phyloP scores from a whole-genome alignment of 1,139 yeast species.

The Protomyces inouyei region DNA sequence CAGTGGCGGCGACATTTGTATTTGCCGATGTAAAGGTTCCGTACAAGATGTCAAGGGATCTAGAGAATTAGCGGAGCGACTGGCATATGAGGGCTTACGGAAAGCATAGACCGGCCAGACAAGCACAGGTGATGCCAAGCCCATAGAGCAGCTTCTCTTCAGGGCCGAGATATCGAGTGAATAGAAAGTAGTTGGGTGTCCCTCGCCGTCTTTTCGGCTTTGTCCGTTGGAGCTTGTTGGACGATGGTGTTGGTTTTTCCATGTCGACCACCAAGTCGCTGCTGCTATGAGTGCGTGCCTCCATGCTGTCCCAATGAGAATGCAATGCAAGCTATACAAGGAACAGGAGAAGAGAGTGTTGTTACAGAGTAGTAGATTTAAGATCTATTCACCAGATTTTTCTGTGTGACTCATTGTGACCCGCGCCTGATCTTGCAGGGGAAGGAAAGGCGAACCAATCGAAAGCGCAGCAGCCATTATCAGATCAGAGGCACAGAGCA shows the following conservation, averaged over 20 bases:
- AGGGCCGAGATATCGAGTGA: conserved; percentile 19
- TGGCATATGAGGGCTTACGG: background rate
- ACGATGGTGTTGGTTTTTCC: background rate
- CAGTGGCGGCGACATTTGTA: conserved; percentile 1
- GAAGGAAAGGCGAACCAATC: no score
- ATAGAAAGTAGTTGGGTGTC: conserved; percentile 20
- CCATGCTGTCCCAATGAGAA: no score
- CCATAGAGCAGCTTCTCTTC: conserved; percentile 10
- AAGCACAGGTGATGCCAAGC: conserved; percentile 9
- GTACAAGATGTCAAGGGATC: conserved; percentile 15
- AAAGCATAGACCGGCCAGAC: conserved; percentile 26
- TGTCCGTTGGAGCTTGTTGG: background rate
- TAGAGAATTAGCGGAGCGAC: no score
- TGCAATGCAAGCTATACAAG: no score
- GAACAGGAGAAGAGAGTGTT: no score
- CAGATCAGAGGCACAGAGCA: no score
- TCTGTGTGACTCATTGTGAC: no score
- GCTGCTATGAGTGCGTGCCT: no score
- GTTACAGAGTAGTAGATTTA: no score
- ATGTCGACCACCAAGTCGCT: background rate
- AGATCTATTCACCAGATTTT: no score
- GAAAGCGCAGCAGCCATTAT: no score
- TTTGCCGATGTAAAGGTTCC: conserved; percentile 19
- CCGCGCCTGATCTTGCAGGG: no score
- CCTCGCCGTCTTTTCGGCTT: background rate